Base-by-base conservation (phyloP, 192 early-diverging fungal species). In the Rhizophlyctis rosea region DNA sequence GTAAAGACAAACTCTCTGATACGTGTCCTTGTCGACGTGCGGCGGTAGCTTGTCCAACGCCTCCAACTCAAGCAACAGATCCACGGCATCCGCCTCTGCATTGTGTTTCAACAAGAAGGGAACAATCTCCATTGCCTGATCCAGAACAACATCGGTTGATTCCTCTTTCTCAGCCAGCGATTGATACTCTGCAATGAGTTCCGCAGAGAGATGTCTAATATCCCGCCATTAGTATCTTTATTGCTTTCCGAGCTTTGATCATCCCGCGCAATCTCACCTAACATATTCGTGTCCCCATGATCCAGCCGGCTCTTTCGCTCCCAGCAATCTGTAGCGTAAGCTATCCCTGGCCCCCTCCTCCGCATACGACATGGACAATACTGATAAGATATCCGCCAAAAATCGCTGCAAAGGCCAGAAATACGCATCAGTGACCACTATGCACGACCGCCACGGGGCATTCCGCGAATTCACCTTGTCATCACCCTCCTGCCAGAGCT, bases 271-370 rank as follows among this genome's bases (percentile, higher is more conserved):
- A n/a, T n/a, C 59, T 7, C 76, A 88, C 83, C 93, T 82, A 62
- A 97, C 97, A 70, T 97, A 99, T 87, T 99, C 97, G 62, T 99
- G 97, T 21, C 97, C 97, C 95, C 95, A 99, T 48, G 88, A 90
- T 11, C 92, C 92, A 56, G 91, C 81, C 34, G 83, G 74, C 50
- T 88, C 86, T 7, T 64, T 59, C 4, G 89, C 86, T n/a, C 94
- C 94, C 32, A 90, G 54, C 24, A 96, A 73, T 50, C 95, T 82
- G 78, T 92, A 99, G 70, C 87, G 86, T 50, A 99, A 71, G 44
- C 87, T 87, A 52, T 90, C 90, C 24, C 92, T 80, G 65, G 90
- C 86, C 55, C 84, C 85, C 21, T 94, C 95, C 39, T 91, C 91
- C 33, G 87, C 78, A 65, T 96, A 99, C 9, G 92, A 90, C 96